A percentile compares a stretch with the other conserved stretches of the same genome.
phyloP scores from a whole-genome alignment of 768 basidiomycete species.

The Suillus americanus region DNA sequence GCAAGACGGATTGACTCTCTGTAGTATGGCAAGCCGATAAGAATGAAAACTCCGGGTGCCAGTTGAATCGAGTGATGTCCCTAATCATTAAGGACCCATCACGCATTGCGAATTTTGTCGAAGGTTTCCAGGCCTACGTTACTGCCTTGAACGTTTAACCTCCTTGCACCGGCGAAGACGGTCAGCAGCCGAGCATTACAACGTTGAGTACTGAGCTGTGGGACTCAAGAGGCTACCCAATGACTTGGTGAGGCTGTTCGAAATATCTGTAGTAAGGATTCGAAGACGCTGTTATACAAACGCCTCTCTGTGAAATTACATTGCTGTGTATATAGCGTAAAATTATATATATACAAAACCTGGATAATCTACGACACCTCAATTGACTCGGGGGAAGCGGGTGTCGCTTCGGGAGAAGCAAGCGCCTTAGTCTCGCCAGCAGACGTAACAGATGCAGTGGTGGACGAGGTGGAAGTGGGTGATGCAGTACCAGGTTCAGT shows the following conservation, averaged over 20 bases:
- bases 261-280: neutral
- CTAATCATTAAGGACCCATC: neutral
- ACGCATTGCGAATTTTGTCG: conserved; percentile 4
- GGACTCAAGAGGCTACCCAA: neutral
- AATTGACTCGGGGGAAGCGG: neutral
- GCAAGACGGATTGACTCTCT: conserved; percentile 19
- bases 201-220: neutral
- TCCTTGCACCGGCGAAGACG: neutral
- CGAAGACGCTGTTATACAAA: neutral
- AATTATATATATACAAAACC: neutral
- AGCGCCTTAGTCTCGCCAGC: neutral
- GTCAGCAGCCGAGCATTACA: neutral
- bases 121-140: neutral
- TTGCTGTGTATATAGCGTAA: neutral
- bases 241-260: neutral
- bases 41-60: conserved; percentile 6
- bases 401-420: neutral
- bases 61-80: conserved; percentile 1
- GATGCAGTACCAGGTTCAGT: neutral
- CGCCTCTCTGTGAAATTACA: neutral
- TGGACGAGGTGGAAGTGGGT: neutral
- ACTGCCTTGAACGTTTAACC: neutral
- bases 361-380: neutral
- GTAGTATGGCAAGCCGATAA: conserved; percentile 23
- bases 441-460: neutral